Evolutionary conservation across 257 asterid genomes (phyloP).

Genomic region (Agastache rugosa): DNA sequence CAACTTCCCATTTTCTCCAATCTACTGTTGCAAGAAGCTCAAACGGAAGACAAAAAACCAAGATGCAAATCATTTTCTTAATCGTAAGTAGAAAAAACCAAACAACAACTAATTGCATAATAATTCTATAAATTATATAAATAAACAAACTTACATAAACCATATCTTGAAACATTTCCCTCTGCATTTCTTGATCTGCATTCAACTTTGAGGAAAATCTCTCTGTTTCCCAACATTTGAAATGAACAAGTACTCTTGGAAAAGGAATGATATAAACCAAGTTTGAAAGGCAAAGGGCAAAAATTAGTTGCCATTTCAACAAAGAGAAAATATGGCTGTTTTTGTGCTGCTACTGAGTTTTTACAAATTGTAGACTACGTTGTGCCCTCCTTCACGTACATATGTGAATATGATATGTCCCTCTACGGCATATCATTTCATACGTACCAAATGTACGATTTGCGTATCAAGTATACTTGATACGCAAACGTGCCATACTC

Average conservation of each 20-base stretch:
- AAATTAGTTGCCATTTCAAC: constrained; percentile 23
- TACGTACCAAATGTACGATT: not conserved
- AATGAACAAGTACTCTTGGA: constrained; percentile 10
- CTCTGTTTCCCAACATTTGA: not conserved
- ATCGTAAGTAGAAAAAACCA: not conserved
- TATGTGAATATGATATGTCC: constrained; percentile 1
- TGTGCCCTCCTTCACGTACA: not conserved
- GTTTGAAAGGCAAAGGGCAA: not conserved
- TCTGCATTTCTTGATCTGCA: constrained; percentile 6
- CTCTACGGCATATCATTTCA: not conserved
- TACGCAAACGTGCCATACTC: not conserved
- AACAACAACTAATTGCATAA: not conserved
- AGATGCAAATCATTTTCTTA: not conserved
- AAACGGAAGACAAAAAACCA: not conserved
- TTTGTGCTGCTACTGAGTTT: not conserved
- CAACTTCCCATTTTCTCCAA: not conserved
- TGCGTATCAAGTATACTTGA: not conserved
- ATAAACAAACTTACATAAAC: not conserved
- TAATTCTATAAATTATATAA: not conserved
- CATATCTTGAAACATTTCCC: not conserved
- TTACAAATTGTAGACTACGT: too few relatives aligned
- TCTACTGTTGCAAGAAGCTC: not conserved
- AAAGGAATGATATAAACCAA: constrained; percentile 7
- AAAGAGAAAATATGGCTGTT: not conserved
- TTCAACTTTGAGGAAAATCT: constrained; percentile 6